These are phyloP conservation scores for Tilletia walkeri DNA, from an alignment of 1,284 basidiomycete genomes.

Conservation along the genomic window DNA sequence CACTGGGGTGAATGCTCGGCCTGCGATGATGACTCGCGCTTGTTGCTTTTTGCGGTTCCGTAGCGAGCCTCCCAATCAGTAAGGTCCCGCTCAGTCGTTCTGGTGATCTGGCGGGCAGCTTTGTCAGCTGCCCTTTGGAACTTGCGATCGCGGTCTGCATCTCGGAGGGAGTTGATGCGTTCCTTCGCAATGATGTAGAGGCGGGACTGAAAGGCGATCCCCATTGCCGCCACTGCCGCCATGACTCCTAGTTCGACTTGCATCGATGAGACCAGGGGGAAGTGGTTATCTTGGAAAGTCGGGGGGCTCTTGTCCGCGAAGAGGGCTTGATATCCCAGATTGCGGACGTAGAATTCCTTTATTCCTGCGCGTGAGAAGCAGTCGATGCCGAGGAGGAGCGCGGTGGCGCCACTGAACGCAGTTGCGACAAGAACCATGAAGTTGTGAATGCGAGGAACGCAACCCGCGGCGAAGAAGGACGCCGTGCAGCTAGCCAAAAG, in stretches of 20 bases:
- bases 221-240: constrained; percentile 67
- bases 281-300: constrained; percentile 57
- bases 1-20: constrained; percentile 20
- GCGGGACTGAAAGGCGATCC: constrained; percentile 82
- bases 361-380: constrained; percentile 85
- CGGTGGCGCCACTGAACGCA: constrained; percentile 84
- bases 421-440: constrained; percentile 64
- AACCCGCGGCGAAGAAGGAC: constrained; percentile 29
- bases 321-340: constrained; percentile 75
- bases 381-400: constrained; percentile 86
- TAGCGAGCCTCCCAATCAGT: constrained; percentile 84
- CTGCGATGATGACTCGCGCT: background rate
- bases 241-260: constrained; percentile 87
- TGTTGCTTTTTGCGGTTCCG: constrained; percentile 57
- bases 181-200: constrained; percentile 66
- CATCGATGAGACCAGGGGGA: constrained; percentile 84
- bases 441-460: constrained; percentile 39
- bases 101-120: constrained; percentile 71
- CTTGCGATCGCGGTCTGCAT: constrained; percentile 72
- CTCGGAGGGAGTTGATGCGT: constrained; percentile 72
- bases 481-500: constrained; percentile 69
- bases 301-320: constrained; percentile 59
- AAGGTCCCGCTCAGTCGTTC: constrained; percentile 68
- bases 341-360: constrained; percentile 95
- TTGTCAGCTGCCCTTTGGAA: constrained; percentile 71